Conservation (phyloP, 108 stramenopile genomes). For the Fragilaria crotonensis region DNA sequence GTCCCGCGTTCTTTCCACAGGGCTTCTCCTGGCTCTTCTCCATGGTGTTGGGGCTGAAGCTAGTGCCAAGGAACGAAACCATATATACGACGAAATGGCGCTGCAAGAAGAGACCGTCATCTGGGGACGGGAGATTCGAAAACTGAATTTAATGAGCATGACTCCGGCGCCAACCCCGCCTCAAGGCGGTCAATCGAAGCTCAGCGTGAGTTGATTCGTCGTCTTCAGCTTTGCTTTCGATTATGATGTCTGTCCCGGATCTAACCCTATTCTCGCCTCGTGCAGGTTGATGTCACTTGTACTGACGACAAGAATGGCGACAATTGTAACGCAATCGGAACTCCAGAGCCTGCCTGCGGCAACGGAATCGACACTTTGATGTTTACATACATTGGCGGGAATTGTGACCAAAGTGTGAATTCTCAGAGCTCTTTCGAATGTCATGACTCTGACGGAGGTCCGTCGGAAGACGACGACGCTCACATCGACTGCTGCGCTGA, state of each 20-base stretch:
- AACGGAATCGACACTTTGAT: background rate
- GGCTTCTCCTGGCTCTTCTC: background rate
- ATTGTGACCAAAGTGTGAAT: background rate
- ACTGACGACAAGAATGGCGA: background rate
- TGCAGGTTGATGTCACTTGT: background rate
- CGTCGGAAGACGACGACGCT: background rate
- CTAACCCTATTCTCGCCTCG: background rate
- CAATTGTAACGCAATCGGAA: background rate
- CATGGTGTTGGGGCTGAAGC: background rate
- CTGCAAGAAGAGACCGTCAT: background rate
- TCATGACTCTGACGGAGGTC: background rate
- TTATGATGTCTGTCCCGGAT: background rate
- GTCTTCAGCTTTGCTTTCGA: background rate
- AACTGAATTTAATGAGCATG: background rate
- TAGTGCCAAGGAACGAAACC: no score
- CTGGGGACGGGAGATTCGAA: background rate
- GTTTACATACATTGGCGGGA: background rate
- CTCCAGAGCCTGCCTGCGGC: background rate
- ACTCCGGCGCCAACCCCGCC: no score
- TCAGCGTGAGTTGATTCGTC: background rate
- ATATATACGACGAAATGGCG: no score
- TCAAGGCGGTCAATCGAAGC: no score
- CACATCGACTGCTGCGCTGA: background rate
- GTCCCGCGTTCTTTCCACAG: background rate
- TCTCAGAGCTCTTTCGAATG: background rate